Evolutionary conservation across 169 alveolate species (phyloP), one percentile per base, ranked within the genome.

Genomic region (Hammondia hammondi): DNA sequence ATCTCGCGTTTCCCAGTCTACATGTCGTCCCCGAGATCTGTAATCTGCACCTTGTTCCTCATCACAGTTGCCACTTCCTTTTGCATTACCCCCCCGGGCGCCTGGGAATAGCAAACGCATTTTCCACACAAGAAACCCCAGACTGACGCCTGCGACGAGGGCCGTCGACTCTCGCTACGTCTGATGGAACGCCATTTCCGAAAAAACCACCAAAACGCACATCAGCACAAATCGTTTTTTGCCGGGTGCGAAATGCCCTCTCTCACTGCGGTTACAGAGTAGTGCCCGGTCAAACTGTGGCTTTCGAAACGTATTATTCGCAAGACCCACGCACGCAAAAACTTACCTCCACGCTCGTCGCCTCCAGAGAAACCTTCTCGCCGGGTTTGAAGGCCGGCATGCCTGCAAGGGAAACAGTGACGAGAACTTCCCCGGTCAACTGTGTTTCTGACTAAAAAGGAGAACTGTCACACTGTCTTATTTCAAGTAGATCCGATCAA

Each of bases 351-450:
- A 17, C 87, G 87, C 48, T 32, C 21, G 87, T 77, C 48, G 27
- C 87, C 32, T 17, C 87, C 19, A 77, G 21, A 24, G 82, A 81
- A 4, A 97, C 97, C 96, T 96, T 96, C 94, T 98, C 99, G 4
- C 99, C 99, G 12, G 99, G 99, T 82, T 98, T 97, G 97, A 98
- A 98, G 32, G 99, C 99, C 14, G 99, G 99, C 84, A 97, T 94
- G 5, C 99, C 96, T 93, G 91, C 61, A 32, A 43, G 67, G 5
- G 43, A 24, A 21, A 56, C 17, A 82, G 29, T 12, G 35, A n/a
- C 45, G 29, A 73, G 45, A 45, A 21, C 73, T 48, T 35, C 0
- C 71, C 57, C 32, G 29, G 27, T 32, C 21, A n/a, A 43, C 0
- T 77, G 2, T 77, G 27, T 77, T 77, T 77, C 32, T 9, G 32